Percentiles rank a stretch among this genome's conserved stretches.
phyloP scores from a whole-genome alignment of 768 basidiomycete species.

The Mycena rebaudengoi region DNA sequence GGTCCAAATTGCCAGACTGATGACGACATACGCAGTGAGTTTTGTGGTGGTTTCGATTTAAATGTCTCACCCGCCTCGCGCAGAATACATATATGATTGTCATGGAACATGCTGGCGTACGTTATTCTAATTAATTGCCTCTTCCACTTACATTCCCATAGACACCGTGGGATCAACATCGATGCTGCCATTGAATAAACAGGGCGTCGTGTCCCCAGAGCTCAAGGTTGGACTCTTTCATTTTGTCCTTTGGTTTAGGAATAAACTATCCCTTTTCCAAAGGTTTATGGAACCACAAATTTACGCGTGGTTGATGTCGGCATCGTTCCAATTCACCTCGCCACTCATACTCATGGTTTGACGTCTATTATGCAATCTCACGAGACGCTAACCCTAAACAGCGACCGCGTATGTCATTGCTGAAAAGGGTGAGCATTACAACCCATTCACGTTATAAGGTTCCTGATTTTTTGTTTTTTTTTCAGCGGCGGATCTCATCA shows the following conservation, averaged over 20 bases:
- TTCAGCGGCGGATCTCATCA: too few species aligned
- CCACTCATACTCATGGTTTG: slow-evolving; percentile 15
- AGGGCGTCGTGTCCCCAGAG: slow-evolving; percentile 12
- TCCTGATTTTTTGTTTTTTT: too few species aligned
- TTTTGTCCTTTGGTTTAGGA: neutral
- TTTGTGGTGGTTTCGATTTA: slow-evolving; percentile 19
- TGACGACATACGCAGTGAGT: slow-evolving; percentile 7
- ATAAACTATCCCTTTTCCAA: neutral
- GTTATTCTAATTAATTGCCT: neutral
- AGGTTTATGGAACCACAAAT: neutral
- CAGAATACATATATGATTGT: slow-evolving; percentile 15
- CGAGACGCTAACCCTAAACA: slow-evolving; percentile 15
- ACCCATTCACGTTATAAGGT: too few species aligned
- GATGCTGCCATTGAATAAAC: slow-evolving; percentile 11
- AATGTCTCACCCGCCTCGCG: neutral
- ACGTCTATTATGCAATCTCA: neutral
- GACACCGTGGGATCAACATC: neutral
- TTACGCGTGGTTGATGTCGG: neutral
- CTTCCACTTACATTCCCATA: neutral
- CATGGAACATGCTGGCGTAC: slow-evolving; percentile 19
- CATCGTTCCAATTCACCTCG: slow-evolving; percentile 20
- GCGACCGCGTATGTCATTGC: slow-evolving; percentile 56
- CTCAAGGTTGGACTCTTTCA: neutral
- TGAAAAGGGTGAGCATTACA: slow-evolving; percentile 61
- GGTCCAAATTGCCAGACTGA: slow-evolving; percentile 14